These are phyloP conservation scores for Bocquillonia castaneifolia DNA, from an alignment of 441 rosid genomes.

Conservation along the genomic window DNA sequence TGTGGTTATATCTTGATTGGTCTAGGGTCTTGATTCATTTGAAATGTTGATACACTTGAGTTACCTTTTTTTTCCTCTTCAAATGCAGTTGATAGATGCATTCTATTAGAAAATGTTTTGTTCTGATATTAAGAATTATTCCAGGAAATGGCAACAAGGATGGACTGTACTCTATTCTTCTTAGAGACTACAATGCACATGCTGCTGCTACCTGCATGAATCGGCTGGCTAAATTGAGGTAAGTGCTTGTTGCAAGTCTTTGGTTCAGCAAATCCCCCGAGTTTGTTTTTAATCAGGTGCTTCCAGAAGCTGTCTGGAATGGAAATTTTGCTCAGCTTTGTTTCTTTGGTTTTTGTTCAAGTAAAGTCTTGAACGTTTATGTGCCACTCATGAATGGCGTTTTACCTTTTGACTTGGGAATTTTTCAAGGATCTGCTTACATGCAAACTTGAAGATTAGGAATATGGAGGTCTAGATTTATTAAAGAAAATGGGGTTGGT, in stretches of 20 bases:
- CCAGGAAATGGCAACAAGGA: conserved; percentile 97
- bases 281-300: not conserved
- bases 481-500: not conserved
- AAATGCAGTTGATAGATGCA: not conserved
- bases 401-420: not conserved
- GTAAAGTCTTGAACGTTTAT: not conserved
- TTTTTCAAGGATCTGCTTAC: not conserved
- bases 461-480: not conserved
- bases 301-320: not conserved
- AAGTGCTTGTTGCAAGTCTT: conserved; percentile 11
- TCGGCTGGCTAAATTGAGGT: conserved; percentile 96
- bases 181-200: conserved; percentile 85
- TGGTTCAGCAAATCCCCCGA: not conserved
- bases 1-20: not conserved
- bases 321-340: not conserved
- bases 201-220: conserved; percentile 98
- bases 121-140: conserved; percentile 23
- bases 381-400: not conserved
- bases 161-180: conserved; percentile 89
- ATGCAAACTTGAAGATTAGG: not conserved
- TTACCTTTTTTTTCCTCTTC: not conserved
- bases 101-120: not conserved
- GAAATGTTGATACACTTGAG: not conserved
- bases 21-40: conserved; percentile 2
- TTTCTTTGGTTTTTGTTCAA: not conserved